A percentile compares a stretch with the other conserved stretches of the same genome.
Conservation (phyloP, 164 flowering plant species). For the Vitis rupestris region DNA sequence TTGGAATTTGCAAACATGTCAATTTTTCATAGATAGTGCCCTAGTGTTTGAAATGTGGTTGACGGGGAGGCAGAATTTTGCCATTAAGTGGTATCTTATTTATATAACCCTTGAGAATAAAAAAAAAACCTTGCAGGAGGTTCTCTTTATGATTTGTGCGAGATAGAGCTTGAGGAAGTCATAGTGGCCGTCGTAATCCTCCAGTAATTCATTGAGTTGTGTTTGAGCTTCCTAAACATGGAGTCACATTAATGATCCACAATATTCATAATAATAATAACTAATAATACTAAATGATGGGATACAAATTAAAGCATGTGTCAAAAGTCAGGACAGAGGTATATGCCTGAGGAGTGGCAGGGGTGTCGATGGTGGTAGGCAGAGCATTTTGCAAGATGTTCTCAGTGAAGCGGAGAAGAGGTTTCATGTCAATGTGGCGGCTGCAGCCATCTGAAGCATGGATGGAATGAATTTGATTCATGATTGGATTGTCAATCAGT, state of each 20-base stretch:
- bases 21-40: no score
- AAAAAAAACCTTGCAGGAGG: slow-evolving; percentile 38
- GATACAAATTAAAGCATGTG: neutral
- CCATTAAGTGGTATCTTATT: no score
- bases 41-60: no score
- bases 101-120: no score
- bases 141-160: slow-evolving; percentile 25
- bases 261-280: no score
- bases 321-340: no score
- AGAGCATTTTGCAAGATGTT: slow-evolving; percentile 47
- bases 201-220: slow-evolving; percentile 26
- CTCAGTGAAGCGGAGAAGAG: slow-evolving; percentile 55
- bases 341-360: slow-evolving; percentile 16
- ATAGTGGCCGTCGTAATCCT: slow-evolving; percentile 31
- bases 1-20: no score
- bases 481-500: slow-evolving; percentile 52
- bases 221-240: slow-evolving; percentile 25
- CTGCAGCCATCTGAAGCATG: slow-evolving; percentile 61
- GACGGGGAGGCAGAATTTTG: no score
- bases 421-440: slow-evolving; percentile 45
- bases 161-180: slow-evolving; percentile 27
- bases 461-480: slow-evolving; percentile 54
- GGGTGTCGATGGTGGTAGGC: neutral
- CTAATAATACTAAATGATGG: no score
- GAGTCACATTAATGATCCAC: no score